phyloP scores from a whole-genome alignment of 495 filamentous ascomycete genomes.

The Daldinia loculata region DNA sequence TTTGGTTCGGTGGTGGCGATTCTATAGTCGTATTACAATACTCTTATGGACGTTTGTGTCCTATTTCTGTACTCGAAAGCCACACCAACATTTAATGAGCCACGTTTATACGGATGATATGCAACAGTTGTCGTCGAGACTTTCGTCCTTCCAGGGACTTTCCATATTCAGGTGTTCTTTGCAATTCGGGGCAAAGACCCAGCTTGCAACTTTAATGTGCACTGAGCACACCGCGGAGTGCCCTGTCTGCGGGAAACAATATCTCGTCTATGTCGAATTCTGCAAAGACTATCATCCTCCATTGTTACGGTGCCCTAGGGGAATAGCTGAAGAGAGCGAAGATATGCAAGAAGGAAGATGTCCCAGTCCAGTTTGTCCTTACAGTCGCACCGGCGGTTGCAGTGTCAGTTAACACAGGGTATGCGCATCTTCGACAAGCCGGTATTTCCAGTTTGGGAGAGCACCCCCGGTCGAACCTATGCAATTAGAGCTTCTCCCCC shows the following conservation, averaged over 20 bases:
- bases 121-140: constrained; percentile 40
- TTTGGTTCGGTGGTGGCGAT: constrained; percentile 38
- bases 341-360: constrained; percentile 59
- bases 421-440: constrained; percentile 6
- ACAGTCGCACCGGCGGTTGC: constrained; percentile 58
- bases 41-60: constrained; percentile 19
- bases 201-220: constrained; percentile 57
- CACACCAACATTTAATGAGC: constrained; percentile 37
- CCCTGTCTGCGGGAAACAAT: constrained; percentile 62
- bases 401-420: constrained; percentile 49
- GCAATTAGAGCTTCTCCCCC: constrained; percentile 64
- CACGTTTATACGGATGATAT: constrained; percentile 43
- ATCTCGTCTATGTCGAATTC: constrained; percentile 60
- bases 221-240: constrained; percentile 58
- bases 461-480: constrained; percentile 3
- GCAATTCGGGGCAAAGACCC: constrained; percentile 33
- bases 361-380: constrained; percentile 59
- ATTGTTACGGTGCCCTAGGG: constrained; percentile 51
- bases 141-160: constrained; percentile 36
- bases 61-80: constrained; percentile 40
- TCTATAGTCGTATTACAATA: constrained; percentile 32
- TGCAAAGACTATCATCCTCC: constrained; percentile 58
- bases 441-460: constrained; percentile 5
- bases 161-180: constrained; percentile 30
- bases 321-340: constrained; percentile 45